Percentiles rank a stretch among this genome's conserved stretches.
phyloP scores from a whole-genome alignment of 805 yeast species.

The Kuraishia ogatae region DNA sequence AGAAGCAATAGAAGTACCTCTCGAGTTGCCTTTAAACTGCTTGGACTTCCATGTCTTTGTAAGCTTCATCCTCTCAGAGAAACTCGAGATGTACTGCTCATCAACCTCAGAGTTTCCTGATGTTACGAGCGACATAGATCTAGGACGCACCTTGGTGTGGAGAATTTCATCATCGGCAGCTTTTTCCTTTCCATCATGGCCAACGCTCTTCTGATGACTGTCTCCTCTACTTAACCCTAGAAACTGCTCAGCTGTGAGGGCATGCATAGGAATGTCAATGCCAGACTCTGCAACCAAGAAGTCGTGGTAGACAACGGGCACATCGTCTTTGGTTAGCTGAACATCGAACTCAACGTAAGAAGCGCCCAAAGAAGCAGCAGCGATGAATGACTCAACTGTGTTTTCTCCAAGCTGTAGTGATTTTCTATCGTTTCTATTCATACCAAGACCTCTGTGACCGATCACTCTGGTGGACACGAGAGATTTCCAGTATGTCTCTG shows the following conservation, averaged over 20 bases:
- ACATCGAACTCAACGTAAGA: conserved; percentile 96
- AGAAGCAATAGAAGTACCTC: conserved; percentile 87
- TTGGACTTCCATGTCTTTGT: conserved; percentile 85
- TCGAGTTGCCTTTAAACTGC: conserved; percentile 85
- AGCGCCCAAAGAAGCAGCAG: conserved; percentile 95
- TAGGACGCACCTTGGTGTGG: conserved; percentile 19
- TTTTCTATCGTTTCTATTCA: conserved; percentile 60
- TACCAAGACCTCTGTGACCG: conserved; percentile 94
- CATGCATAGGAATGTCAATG: conserved; percentile 93
- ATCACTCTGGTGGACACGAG: conserved; percentile 83
- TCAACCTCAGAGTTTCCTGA: conserved; percentile 16
- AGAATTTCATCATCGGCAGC: conserved; percentile 21
- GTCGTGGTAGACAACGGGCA: conserved; percentile 93
- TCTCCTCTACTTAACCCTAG: conserved; percentile 38
- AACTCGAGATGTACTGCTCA: conserved; percentile 28
- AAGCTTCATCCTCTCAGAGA: conserved; percentile 61
- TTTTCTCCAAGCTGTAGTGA: conserved; percentile 92
- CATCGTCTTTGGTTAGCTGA: conserved; percentile 82
- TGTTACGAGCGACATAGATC: conserved; percentile 27
- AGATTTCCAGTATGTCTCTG: conserved; percentile 88
- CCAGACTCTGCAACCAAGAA: conserved; percentile 93
- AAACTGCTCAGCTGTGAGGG: conserved; percentile 83
- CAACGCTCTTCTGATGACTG: conserved; percentile 3
- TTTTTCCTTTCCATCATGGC: conserved; percentile 9
- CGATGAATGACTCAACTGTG: conserved; percentile 89